These are phyloP conservation scores for Panaeolus papilionaceus DNA, from an alignment of 768 basidiomycete genomes.

Conservation along the genomic window DNA sequence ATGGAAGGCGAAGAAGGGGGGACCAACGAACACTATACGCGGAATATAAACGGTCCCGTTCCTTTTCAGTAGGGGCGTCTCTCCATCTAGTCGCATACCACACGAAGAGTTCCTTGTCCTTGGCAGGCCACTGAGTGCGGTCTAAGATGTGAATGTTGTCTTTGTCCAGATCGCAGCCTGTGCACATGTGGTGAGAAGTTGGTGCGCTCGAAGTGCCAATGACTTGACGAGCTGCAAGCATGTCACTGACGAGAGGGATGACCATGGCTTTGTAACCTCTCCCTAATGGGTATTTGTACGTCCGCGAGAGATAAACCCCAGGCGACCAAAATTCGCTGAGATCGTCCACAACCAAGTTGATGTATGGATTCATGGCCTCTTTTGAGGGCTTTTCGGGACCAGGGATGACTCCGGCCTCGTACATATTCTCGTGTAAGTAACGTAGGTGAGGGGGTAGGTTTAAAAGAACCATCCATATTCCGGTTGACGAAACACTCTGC, in stretches of 20 bases:
- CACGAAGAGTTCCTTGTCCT: neutral
- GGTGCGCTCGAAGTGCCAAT: slow-evolving; percentile 25
- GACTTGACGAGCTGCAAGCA: slow-evolving; percentile 34
- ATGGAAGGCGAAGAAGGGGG: slow-evolving; percentile 14
- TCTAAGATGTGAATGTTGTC: slow-evolving; percentile 29
- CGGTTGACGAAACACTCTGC: slow-evolving; percentile 2
- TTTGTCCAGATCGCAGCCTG: slow-evolving; percentile 25
- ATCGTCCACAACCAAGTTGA: slow-evolving; percentile 5
- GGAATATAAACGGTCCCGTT: neutral
- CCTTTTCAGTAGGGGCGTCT: neutral
- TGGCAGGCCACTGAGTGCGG: neutral
- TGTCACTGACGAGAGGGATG: slow-evolving; percentile 40
- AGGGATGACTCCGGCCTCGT: slow-evolving; percentile 14
- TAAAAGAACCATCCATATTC: slow-evolving; percentile 10
- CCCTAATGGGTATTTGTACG: neutral
- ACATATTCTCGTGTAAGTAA: slow-evolving; percentile 12
- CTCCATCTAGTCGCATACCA: neutral
- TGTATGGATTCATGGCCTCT: slow-evolving; percentile 13
- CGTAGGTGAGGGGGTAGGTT: slow-evolving; percentile 14
- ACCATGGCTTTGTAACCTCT: slow-evolving; percentile 29
- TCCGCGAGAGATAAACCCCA: slow-evolving; percentile 3
- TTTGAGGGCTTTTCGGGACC: slow-evolving; percentile 16
- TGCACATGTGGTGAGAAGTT: slow-evolving; percentile 26
- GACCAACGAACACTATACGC: slow-evolving; percentile 17
- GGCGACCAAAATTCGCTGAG: slow-evolving; percentile 4